Conservation (phyloP, 2,329 filamentous ascomycete genomes). For the Colletotrichum abscissum region DNA sequence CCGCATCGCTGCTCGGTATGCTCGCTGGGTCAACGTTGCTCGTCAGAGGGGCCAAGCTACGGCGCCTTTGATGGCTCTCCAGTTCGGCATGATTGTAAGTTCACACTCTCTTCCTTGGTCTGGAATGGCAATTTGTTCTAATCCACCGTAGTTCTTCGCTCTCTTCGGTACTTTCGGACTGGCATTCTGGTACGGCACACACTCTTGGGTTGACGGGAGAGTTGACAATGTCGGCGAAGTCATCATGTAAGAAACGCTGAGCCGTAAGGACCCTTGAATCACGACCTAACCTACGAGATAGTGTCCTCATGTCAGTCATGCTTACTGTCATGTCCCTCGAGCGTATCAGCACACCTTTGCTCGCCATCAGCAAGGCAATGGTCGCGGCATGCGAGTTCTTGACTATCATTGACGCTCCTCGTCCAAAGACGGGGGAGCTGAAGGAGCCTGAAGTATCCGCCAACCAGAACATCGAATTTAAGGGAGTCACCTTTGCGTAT, state of each 20-base stretch:
- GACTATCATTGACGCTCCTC: constrained; percentile 62
- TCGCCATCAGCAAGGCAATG: constrained; percentile 68
- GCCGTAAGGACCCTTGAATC: background rate
- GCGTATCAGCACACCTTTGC: constrained; percentile 66
- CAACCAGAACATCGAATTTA: constrained; percentile 60
- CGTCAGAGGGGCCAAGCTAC: constrained; percentile 59
- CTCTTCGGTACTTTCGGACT: constrained; percentile 65
- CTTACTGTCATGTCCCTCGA: constrained; percentile 68
- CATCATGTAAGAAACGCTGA: constrained; percentile 58
- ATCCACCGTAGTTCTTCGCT: constrained; percentile 59
- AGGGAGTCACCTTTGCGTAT: constrained; percentile 78
- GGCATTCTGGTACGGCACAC: constrained; percentile 72
- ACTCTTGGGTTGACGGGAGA: constrained; percentile 57
- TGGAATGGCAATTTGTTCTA: constrained; percentile 18
- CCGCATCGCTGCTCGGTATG: constrained; percentile 64
- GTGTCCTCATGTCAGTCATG: constrained; percentile 68
- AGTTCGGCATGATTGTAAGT: constrained; percentile 62
- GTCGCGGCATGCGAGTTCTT: constrained; percentile 70
- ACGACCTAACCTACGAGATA: constrained; percentile 33
- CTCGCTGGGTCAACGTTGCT: constrained; percentile 65
- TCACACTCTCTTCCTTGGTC: background rate
- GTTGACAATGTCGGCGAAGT: constrained; percentile 64
- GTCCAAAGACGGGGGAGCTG: constrained; percentile 48
- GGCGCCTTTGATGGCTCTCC: constrained; percentile 61
- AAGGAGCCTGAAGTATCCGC: constrained; percentile 51